Conservation (phyloP, 768 basidiomycete species). For the Leccinum sublutescens region DNA sequence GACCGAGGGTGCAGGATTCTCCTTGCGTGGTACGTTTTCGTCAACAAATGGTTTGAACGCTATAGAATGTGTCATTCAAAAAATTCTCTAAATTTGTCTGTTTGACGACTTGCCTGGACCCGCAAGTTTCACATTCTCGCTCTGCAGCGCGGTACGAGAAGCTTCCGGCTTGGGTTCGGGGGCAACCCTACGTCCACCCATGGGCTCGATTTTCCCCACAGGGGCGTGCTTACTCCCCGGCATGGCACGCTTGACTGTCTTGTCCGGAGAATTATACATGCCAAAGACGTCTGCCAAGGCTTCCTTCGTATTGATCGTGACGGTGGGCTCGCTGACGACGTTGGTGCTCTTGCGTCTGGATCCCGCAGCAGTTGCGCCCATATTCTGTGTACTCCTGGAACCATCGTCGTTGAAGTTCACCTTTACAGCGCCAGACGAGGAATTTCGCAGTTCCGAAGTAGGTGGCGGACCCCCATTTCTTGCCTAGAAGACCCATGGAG, state of each 20-base stretch:
- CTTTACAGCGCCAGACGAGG: conserved; percentile 36
- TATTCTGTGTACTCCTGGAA: conserved; percentile 41
- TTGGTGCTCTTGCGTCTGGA: conserved; percentile 44
- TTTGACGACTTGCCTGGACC: conserved; percentile 36
- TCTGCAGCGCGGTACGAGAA: conserved; percentile 29
- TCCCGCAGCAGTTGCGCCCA: conserved; percentile 29
- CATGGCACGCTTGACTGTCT: conserved; percentile 52
- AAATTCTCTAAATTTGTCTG: conserved; percentile 17
- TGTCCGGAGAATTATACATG: conserved; percentile 93
- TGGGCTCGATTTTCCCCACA: conserved; percentile 62
- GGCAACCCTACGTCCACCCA: conserved; percentile 33
- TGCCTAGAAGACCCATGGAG: conserved; percentile 78
- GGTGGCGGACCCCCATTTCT: conserved; percentile 81
- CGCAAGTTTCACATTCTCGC: conserved; percentile 27
- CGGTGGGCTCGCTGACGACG: conserved; percentile 65
- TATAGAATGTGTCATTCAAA: conserved; percentile 7
- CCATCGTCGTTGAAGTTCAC: conserved; percentile 66
- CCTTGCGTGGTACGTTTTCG: conserved; percentile 48
- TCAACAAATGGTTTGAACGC: conserved; percentile 69
- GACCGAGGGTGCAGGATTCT: conserved; percentile 38
- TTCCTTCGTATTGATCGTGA: conserved; percentile 96
- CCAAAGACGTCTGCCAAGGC: conserved; percentile 92
- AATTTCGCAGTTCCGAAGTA: conserved; percentile 36
- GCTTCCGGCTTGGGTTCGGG: conserved; percentile 35
- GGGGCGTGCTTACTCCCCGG: conserved; percentile 75